A percentile compares a stretch with the other conserved stretches of the same genome.
phyloP scores from a whole-genome alignment of 73 alveolate species.

The Paramecium tetraurelia region DNA sequence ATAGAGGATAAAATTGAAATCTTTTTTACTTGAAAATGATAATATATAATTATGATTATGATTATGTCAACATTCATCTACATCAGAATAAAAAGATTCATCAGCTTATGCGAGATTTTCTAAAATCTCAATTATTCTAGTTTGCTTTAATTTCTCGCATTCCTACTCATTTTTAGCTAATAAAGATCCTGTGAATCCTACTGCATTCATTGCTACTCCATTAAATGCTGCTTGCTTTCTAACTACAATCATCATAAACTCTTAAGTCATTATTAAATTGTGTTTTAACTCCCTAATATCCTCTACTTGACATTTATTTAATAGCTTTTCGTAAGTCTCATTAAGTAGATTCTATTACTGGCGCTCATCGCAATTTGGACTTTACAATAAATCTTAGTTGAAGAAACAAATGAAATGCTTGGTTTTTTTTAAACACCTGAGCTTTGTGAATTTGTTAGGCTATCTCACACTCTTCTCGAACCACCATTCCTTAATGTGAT shows the following conservation, averaged over 20 bases:
- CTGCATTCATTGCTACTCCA: slow-evolving; percentile 2
- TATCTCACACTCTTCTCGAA: neutral
- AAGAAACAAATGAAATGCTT: neutral
- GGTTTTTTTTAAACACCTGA: neutral
- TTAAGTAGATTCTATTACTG: neutral
- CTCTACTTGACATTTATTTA: neutral
- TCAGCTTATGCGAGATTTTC: neutral
- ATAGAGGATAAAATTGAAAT: slow-evolving; percentile 12
- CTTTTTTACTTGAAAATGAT: neutral
- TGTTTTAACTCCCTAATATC: neutral
- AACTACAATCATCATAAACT: neutral
- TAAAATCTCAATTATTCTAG: neutral
- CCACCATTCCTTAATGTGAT: neutral
- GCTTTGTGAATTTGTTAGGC: neutral
- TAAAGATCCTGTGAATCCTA: slow-evolving; percentile 27
- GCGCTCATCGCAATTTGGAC: neutral
- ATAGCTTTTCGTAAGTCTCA: neutral
- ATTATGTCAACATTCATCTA: neutral
- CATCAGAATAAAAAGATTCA: neutral
- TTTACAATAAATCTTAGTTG: neutral
- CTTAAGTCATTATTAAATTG: slow-evolving; percentile 9
- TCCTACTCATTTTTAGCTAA: neutral
- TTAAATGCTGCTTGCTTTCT: neutral
- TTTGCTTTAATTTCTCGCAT: neutral
- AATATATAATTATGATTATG: neutral